Conservation (phyloP, 768 basidiomycete species). For the Rhodocollybia butyracea region DNA sequence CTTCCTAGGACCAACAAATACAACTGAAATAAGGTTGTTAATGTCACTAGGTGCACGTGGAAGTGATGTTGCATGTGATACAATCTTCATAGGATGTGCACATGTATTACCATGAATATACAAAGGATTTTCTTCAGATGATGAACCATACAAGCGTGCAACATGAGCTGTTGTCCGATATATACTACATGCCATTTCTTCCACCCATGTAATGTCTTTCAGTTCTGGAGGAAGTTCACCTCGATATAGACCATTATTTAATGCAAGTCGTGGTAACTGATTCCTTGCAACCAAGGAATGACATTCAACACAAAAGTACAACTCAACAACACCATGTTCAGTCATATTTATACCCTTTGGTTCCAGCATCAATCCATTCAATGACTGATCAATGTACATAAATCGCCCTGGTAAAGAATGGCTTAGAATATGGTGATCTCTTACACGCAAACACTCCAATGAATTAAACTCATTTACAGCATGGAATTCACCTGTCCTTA, state of each 20-base stretch:
- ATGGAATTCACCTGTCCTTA: not conserved
- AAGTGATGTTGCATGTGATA: not conserved
- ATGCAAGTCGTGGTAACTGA: not conserved
- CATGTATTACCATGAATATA: not conserved
- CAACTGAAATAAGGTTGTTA: not conserved
- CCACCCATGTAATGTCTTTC: not conserved
- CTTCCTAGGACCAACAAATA: not conserved
- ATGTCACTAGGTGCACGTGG: not conserved
- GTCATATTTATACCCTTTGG: not conserved
- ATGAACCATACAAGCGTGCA: not conserved
- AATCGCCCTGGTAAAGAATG: not conserved
- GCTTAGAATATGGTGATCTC: not conserved
- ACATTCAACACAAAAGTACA: not conserved
- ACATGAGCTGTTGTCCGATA: constrained; percentile 1
- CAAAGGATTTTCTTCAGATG: not conserved
- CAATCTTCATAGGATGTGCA: not conserved
- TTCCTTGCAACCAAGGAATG: not conserved
- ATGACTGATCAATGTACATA: not conserved
- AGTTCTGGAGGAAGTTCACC: not conserved
- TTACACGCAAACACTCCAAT: not conserved
- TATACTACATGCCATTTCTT: not conserved
- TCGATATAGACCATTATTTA: not conserved
- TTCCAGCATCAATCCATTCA: not conserved
- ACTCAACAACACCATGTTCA: not conserved
- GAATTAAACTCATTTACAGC: not conserved